These are phyloP conservation scores for Lachnellula willkommii DNA, from an alignment of 2,329 filamentous ascomycete genomes.

Conservation along the genomic window DNA sequence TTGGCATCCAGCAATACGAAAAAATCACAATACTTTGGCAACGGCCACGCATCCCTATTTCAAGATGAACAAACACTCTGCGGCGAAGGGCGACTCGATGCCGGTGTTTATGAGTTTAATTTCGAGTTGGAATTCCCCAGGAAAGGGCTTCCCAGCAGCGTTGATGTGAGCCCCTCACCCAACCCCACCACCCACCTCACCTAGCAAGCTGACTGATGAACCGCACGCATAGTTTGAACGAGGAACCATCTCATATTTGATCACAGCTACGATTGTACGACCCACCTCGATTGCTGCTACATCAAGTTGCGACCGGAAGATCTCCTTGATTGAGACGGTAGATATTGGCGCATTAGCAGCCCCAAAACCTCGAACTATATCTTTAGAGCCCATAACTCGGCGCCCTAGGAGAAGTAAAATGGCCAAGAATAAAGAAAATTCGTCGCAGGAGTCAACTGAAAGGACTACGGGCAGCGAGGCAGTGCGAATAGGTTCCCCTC, in stretches of 20 bases:
- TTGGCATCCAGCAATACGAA: slow-evolving; percentile 34
- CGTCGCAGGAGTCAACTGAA: slow-evolving; percentile 21
- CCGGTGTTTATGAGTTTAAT: slow-evolving; percentile 73
- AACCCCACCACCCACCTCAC: not conserved
- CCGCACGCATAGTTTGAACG: slow-evolving; percentile 70
- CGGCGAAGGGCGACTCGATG: slow-evolving; percentile 68
- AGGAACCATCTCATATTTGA: slow-evolving; percentile 85
- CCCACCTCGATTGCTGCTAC: slow-evolving; percentile 81
- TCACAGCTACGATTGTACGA: slow-evolving; percentile 83
- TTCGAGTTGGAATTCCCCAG: slow-evolving; percentile 68
- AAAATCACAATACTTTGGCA: slow-evolving; percentile 58
- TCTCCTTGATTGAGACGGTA: slow-evolving; percentile 74
- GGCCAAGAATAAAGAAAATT: slow-evolving; percentile 18
- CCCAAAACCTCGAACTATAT: slow-evolving; percentile 77
- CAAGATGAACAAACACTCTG: slow-evolving; percentile 77
- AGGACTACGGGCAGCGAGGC: slow-evolving; percentile 20
- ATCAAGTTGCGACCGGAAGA: slow-evolving; percentile 71
- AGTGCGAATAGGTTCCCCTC: slow-evolving; percentile 19
- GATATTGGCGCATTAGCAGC: slow-evolving; percentile 72
- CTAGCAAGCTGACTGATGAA: slow-evolving; percentile 13
- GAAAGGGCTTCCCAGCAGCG: slow-evolving; percentile 76
- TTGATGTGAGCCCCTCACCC: slow-evolving; percentile 64
- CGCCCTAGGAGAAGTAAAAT: slow-evolving; percentile 48
- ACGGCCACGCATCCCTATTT: slow-evolving; percentile 75
- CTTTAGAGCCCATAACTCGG: slow-evolving; percentile 78